These are phyloP conservation scores for Cercospora sojina DNA, from an alignment of 2,329 filamentous ascomycete species.

Conservation along the genomic window DNA sequence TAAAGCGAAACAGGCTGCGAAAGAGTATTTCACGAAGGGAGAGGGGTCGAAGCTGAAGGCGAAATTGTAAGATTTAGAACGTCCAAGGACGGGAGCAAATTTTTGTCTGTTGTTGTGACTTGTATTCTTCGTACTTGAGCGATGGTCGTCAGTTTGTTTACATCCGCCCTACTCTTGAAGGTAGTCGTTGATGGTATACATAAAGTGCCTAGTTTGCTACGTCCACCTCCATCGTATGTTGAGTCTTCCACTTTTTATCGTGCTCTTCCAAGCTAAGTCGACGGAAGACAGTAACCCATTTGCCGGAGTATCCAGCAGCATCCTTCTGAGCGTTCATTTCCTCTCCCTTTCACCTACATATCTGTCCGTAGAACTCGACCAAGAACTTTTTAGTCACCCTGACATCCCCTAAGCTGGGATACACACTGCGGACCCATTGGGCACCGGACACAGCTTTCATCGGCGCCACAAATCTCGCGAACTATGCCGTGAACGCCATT, in stretches of 20 bases:
- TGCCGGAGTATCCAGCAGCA: no score
- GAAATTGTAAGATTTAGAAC: conserved; percentile 31
- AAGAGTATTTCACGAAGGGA: conserved; percentile 67
- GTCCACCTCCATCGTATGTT: no score
- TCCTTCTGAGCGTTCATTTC: no score
- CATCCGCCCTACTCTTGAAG: neutral
- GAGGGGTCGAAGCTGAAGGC: conserved; percentile 37
- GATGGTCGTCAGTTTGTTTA: neutral
- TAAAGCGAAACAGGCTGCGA: conserved; percentile 68
- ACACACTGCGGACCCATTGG: no score
- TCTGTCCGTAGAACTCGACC: neutral
- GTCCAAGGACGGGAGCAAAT: neutral
- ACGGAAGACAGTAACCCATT: no score
- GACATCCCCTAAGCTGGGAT: no score
- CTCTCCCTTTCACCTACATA: no score
- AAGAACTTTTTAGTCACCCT: neutral
- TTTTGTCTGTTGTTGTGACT: neutral
- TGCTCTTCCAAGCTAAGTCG: no score
- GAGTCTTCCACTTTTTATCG: no score
- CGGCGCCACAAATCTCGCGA: neutral
- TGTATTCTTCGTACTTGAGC: neutral
- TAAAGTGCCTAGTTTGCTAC: no score
- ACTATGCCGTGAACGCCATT: neutral
- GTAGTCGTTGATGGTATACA: no score
- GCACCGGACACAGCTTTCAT: neutral